phyloP scores from a whole-genome alignment of 257 asterid genomes.

The Paraleonurus japonicus region DNA sequence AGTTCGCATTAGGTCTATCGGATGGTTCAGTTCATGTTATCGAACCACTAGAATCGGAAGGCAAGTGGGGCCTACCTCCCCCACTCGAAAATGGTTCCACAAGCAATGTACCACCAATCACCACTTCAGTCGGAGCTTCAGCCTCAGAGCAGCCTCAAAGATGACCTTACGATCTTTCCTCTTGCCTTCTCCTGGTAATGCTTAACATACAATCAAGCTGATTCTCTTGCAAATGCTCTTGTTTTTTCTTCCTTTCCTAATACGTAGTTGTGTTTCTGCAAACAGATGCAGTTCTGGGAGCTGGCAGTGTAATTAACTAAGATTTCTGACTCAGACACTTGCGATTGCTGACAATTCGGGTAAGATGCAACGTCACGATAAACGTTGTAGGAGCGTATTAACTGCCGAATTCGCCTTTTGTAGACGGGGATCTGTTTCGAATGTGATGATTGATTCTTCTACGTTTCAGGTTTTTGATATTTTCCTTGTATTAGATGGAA shows the following conservation, averaged over 20 bases:
- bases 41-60: constrained; percentile 85
- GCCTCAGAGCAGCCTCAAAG: constrained; percentile 68
- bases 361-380: constrained; percentile 8
- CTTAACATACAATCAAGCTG: background rate
- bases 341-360: constrained; percentile 2
- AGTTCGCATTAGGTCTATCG: constrained; percentile 82
- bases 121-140: constrained; percentile 47
- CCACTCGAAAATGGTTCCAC: constrained; percentile 67
- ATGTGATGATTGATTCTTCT: background rate
- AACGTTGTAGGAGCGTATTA: constrained; percentile 10
- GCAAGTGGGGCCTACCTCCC: constrained; percentile 86
- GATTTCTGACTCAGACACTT: constrained; percentile 8
- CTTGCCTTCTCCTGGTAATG: constrained; percentile 18
- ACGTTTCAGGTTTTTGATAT: background rate
- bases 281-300: constrained; percentile 8
- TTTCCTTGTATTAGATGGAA: background rate
- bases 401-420: background rate
- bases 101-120: constrained; percentile 45
- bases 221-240: background rate
- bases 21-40: constrained; percentile 87
- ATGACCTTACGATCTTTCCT: constrained; percentile 25
- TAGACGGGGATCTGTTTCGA: background rate
- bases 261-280: background rate
- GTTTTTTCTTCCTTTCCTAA: background rate
- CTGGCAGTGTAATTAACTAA: constrained; percentile 21